Evolutionary conservation across 352 stramenopile species (phyloP).

Genomic region (Phytophthora pisi): DNA sequence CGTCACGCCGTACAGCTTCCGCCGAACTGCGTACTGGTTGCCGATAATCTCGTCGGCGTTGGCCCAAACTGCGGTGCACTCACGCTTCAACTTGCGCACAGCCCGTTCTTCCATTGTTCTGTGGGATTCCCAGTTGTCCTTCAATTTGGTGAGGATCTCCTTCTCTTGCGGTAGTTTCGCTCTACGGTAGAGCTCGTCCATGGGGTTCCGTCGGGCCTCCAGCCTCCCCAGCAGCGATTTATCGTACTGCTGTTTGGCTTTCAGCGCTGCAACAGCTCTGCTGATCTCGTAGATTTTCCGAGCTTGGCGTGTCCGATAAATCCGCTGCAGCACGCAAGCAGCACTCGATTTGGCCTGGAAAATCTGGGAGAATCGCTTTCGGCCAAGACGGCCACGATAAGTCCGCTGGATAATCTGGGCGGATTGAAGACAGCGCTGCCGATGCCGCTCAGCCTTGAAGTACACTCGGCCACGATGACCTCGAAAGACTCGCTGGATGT

Average conservation of each 20-base stretch:
- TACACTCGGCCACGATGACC: conserved; percentile 39
- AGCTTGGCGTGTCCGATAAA: conserved; percentile 49
- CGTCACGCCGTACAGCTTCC: conserved; percentile 69
- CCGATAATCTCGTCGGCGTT: conserved; percentile 46
- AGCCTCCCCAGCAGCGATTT: conserved; percentile 54
- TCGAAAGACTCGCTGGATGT: conserved; percentile 58
- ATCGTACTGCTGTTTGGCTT: conserved; percentile 64
- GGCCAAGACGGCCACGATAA: conserved; percentile 36
- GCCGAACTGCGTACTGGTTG: conserved; percentile 47
- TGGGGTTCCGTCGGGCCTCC: conserved; percentile 62
- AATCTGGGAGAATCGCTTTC: conserved; percentile 29
- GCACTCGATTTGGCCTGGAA: conserved; percentile 42
- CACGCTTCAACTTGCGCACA: conserved; percentile 51
- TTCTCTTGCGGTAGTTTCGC: conserved; percentile 55
- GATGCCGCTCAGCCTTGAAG: conserved; percentile 36
- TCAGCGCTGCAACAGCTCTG: conserved; percentile 53
- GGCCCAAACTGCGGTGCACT: conserved; percentile 37
- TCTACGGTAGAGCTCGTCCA: conserved; percentile 68
- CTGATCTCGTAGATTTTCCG: conserved; percentile 63
- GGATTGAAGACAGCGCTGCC: conserved; percentile 35
- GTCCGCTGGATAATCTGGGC: conserved; percentile 46
- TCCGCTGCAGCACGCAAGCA: conserved; percentile 50
- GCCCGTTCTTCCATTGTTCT: conserved; percentile 50
- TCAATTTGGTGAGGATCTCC: conserved; percentile 45
- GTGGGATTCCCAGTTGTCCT: conserved; percentile 59